A percentile compares a stretch with the other conserved stretches of the same genome.
Conservation (phyloP, 78 protist species). For the Tieghemostelium lacteum region DNA sequence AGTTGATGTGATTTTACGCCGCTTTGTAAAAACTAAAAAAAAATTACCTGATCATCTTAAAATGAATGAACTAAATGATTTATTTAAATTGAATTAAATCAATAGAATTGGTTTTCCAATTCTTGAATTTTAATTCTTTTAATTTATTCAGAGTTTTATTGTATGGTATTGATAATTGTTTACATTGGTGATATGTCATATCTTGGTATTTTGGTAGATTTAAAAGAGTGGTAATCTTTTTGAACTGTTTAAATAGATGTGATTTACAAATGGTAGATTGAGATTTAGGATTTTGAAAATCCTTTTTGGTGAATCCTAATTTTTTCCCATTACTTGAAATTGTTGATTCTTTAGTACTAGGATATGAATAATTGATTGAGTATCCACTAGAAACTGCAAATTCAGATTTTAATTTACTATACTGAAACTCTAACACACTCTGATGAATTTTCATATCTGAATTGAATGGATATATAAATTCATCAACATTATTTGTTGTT, state of each 20-base stretch:
- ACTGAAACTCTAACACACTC: conserved; percentile 1
- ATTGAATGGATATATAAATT: not conserved
- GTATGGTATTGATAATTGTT: conserved; percentile 22
- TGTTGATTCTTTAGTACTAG: conserved; percentile 23
- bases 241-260: conserved; percentile 38
- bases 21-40: too few relatives aligned
- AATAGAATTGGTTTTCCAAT: conserved; percentile 47
- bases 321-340: conserved; percentile 54
- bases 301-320: conserved; percentile 46
- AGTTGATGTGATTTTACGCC: too few relatives aligned
- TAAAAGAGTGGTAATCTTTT: not conserved
- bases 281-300: conserved; percentile 52
- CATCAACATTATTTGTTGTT: not conserved
- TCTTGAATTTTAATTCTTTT: conserved; percentile 27
- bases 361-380: conserved; percentile 42
- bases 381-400: conserved; percentile 38
- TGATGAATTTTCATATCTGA: not conserved
- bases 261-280: conserved; percentile 54
- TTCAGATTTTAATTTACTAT: conserved; percentile 24
- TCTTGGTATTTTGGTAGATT: not conserved
- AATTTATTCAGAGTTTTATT: conserved; percentile 1
- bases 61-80: too few relatives aligned
- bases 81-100: not conserved
- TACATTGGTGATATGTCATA: conserved; percentile 8
- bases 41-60: too few relatives aligned